phyloP scores from a whole-genome alignment of 805 yeast genomes.

The Metschnikowia kunwiensis region DNA sequence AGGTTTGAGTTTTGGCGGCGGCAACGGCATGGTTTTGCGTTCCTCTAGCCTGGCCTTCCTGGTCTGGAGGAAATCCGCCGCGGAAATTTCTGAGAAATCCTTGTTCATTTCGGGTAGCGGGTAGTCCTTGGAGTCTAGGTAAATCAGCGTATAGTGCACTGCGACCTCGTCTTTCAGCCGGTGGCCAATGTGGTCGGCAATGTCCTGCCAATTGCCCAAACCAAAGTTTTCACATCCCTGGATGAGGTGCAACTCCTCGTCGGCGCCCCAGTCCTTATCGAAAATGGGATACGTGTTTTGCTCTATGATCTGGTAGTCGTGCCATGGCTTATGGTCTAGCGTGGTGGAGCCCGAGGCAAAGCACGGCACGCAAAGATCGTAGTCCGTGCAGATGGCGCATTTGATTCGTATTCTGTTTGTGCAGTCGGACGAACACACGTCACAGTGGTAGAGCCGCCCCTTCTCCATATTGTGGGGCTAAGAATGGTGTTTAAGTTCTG shows the following conservation, averaged over 20 bases:
- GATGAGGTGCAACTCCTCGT: conserved; percentile 83
- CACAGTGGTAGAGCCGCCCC: conserved; percentile 70
- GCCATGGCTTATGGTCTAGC: conserved; percentile 90
- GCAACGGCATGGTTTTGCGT: conserved; percentile 68
- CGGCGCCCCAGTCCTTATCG: conserved; percentile 95
- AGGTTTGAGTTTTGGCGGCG: conserved; percentile 81
- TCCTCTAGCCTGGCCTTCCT: conserved; percentile 71
- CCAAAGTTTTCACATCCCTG: conserved; percentile 93
- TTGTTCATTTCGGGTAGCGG: conserved; percentile 87
- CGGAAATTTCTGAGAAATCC: conserved; percentile 57
- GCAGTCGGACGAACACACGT: conserved; percentile 94
- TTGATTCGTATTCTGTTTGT: conserved; percentile 86
- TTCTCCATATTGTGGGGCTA: conserved; percentile 32
- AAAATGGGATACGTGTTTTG: conserved; percentile 94
- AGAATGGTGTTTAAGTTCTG: too few species aligned
- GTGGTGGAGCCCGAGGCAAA: conserved; percentile 80
- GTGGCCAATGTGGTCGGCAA: conserved; percentile 94
- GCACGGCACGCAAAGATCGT: conserved; percentile 97
- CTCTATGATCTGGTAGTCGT: conserved; percentile 86
- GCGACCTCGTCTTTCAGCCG: conserved; percentile 89
- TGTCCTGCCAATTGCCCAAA: conserved; percentile 95
- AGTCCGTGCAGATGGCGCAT: conserved; percentile 91
- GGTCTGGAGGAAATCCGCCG: conserved; percentile 63
- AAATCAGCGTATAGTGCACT: conserved; percentile 71
- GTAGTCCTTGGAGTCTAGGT: conserved; percentile 65